A percentile compares a stretch with the other conserved stretches of the same genome.
phyloP scores from a whole-genome alignment of 2,329 filamentous ascomycete species.

The Akanthomyces muscarius region DNA sequence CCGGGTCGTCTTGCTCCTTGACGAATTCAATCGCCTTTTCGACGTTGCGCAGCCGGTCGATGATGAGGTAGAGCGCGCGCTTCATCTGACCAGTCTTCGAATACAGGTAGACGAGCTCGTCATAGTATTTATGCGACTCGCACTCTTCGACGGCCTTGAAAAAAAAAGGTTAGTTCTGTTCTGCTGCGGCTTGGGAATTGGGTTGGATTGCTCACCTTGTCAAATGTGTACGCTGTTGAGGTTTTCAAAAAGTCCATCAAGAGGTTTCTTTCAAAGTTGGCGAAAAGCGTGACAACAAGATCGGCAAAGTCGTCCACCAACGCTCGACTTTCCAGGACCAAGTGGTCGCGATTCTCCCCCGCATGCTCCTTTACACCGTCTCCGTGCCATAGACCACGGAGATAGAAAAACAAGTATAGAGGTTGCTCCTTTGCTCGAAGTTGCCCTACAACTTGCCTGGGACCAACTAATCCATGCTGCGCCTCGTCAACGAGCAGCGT shows the following conservation, averaged over 20 bases:
- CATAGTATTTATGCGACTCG: slow-evolving; percentile 74
- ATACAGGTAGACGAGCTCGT: slow-evolving; percentile 91
- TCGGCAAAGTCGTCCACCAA: slow-evolving; percentile 86
- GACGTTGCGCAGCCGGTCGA: slow-evolving; percentile 87
- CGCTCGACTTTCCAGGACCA: slow-evolving; percentile 57
- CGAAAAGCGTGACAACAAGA: slow-evolving; percentile 80
- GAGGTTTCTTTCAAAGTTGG: slow-evolving; percentile 71
- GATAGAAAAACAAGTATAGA: slow-evolving; percentile 87
- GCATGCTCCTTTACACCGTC: slow-evolving; percentile 56
- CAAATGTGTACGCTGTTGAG: slow-evolving; percentile 84
- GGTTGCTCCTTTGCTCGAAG: slow-evolving; percentile 63
- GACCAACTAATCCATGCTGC: slow-evolving; percentile 78
- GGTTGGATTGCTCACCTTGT: slow-evolving; percentile 47
- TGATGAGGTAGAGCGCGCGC: slow-evolving; percentile 85
- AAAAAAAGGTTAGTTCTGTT: no score
- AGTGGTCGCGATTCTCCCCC: slow-evolving; percentile 51
- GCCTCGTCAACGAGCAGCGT: slow-evolving; percentile 86
- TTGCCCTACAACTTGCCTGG: slow-evolving; percentile 73
- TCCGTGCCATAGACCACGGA: slow-evolving; percentile 80
- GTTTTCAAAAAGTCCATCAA: slow-evolving; percentile 84
- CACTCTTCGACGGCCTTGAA: slow-evolving; percentile 67
- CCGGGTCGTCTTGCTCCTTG: slow-evolving; percentile 85
- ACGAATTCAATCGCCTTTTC: slow-evolving; percentile 91
- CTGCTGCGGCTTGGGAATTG: no score
- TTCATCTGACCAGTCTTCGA: slow-evolving; percentile 95